Evolutionary conservation across 1,284 basidiomycete genomes (phyloP).

Genomic region (Gymnopus androsaceus): DNA sequence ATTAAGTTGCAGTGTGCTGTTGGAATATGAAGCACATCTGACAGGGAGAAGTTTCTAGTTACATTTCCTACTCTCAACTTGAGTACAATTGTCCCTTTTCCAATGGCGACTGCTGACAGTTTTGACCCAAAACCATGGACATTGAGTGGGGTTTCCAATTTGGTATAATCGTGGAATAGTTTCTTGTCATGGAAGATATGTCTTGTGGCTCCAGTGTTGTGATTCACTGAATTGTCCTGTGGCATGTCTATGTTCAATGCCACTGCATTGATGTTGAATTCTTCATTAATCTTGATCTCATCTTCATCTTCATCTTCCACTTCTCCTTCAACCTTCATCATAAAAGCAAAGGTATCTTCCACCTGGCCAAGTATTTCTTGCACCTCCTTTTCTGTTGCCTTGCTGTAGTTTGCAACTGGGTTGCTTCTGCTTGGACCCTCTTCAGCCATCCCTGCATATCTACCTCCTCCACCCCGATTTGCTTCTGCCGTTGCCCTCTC

Average conservation of each 20-base stretch:
- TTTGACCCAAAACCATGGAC: slow-evolving; percentile 17
- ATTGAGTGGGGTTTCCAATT: slow-evolving; percentile 8
- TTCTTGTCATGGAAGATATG: background rate
- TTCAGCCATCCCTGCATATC: background rate
- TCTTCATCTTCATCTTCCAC: background rate
- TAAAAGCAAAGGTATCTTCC: background rate
- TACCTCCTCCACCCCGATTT: background rate
- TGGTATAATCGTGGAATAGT: slow-evolving; percentile 10
- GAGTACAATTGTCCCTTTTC: slow-evolving; percentile 17
- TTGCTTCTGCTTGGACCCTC: background rate
- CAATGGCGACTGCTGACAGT: slow-evolving; percentile 13
- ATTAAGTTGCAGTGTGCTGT: no score
- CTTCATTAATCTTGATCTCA: background rate
- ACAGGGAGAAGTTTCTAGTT: slow-evolving; percentile 3
- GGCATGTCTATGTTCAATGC: background rate
- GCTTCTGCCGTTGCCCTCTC: background rate
- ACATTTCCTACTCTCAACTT: background rate
- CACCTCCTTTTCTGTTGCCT: background rate
- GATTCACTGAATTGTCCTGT: background rate
- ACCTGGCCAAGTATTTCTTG: background rate
- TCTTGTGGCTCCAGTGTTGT: background rate
- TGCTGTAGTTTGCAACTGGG: background rate
- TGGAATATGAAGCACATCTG: no score
- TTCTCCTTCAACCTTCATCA: background rate
- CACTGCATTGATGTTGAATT: background rate